Conservation (phyloP, 2,329 filamentous ascomycete genomes). For the Reticulascus tulasneorum region DNA sequence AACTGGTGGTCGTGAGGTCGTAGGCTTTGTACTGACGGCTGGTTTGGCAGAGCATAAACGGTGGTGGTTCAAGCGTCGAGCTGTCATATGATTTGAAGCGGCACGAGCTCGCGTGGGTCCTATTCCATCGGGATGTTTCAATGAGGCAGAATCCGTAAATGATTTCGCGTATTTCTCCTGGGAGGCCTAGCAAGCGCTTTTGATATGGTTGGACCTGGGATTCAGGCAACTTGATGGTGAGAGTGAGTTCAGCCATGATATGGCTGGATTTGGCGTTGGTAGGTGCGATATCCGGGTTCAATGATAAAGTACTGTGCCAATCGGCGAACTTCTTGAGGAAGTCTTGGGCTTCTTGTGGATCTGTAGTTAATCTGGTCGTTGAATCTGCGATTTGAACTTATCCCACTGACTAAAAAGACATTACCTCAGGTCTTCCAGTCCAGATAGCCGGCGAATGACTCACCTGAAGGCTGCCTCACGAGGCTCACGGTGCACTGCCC, state of each 20-base stretch:
- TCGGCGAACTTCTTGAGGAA: too few species aligned
- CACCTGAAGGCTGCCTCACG: too few species aligned
- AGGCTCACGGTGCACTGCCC: too few species aligned
- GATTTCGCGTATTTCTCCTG: conserved; percentile 7
- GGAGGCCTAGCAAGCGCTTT: conserved; percentile 9
- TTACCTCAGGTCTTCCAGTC: too few species aligned
- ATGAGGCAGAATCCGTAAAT: conserved; percentile 7
- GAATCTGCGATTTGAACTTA: too few species aligned
- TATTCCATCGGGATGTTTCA: conserved; percentile 1
- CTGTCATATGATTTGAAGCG: too few species aligned
- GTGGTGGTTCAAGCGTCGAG: conserved; percentile 2
- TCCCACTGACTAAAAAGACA: too few species aligned
- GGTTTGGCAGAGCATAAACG: conserved; percentile 8
- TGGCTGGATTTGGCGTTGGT: neutral
- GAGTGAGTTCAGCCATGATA: neutral
- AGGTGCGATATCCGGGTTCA: too few species aligned
- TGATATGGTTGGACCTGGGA: conserved; percentile 4
- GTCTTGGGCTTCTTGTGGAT: too few species aligned
- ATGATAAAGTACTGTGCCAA: too few species aligned
- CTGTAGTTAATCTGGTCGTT: too few species aligned
- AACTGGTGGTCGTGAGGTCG: neutral
- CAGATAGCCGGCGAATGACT: too few species aligned
- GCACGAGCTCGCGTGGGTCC: conserved; percentile 2
- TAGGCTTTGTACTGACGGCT: conserved; percentile 4
- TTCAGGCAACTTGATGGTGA: conserved; percentile 1